These are phyloP conservation scores for Calonectria pauciramosa DNA, from an alignment of 2,329 filamentous ascomycete species.

Conservation along the genomic window DNA sequence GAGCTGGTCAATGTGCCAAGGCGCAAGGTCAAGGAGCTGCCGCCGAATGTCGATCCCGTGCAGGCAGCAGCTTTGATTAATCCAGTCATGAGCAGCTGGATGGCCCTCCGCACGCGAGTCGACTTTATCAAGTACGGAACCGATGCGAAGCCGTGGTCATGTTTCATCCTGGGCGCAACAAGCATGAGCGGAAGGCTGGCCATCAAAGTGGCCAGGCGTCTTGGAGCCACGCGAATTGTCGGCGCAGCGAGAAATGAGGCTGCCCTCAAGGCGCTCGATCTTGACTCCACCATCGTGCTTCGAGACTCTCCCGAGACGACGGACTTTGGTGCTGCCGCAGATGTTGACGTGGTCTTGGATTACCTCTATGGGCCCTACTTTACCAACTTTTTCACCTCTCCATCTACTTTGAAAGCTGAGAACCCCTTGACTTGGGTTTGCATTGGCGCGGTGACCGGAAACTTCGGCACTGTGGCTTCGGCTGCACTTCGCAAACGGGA, in stretches of 20 bases:
- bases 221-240: constrained; percentile 66
- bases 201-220: constrained; percentile 58
- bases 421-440: constrained; percentile 66
- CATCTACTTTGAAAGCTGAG: constrained; percentile 49
- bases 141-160: constrained; percentile 56
- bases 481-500: constrained; percentile 62
- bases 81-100: constrained; percentile 69
- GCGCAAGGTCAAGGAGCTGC: constrained; percentile 54
- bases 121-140: constrained; percentile 40
- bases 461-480: constrained; percentile 56
- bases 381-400: constrained; percentile 55
- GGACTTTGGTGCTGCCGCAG: constrained; percentile 61
- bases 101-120: constrained; percentile 65
- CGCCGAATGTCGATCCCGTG: constrained; percentile 59
- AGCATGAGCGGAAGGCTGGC: constrained; percentile 66
- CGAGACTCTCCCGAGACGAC: constrained; percentile 53
- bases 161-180: constrained; percentile 67
- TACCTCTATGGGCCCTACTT: constrained; percentile 67
- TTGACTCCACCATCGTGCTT: constrained; percentile 63
- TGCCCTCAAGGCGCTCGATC: constrained; percentile 56
- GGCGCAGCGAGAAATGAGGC: constrained; percentile 64
- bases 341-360: constrained; percentile 69
- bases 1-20: constrained; percentile 64
- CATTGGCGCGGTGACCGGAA: constrained; percentile 61
- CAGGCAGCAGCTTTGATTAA: constrained; percentile 68